Percentiles rank a stretch among this genome's conserved stretches.
Evolutionary conservation across 306 rosid genomes (phyloP).

Genomic region (Lablab purpureus): DNA sequence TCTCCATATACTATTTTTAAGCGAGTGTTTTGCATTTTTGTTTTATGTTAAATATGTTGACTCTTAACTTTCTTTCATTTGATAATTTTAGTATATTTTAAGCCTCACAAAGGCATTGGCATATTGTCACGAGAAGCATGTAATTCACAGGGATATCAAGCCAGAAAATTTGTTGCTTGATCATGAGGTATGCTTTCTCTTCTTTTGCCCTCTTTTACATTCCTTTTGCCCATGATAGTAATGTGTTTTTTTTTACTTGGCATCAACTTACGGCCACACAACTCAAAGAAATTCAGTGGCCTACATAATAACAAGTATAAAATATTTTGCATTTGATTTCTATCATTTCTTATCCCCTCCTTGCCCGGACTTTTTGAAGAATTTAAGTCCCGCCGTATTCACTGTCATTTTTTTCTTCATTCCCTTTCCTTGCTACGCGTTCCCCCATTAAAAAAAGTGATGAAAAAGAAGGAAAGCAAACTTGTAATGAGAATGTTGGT

Average conservation of each 20-base stretch:
- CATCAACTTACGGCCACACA: background rate
- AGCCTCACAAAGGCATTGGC: constrained; percentile 88
- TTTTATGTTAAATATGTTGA: background rate
- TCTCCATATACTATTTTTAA: background rate
- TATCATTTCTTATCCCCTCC: background rate
- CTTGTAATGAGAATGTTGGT: background rate
- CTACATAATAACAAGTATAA: background rate
- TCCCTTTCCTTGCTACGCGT: background rate
- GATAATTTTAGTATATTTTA: constrained; percentile 65
- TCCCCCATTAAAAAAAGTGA: background rate
- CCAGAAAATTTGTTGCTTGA: constrained; percentile 91
- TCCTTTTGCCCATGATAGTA: constrained; percentile 7
- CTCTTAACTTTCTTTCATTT: constrained; percentile 20
- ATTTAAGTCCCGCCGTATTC: background rate
- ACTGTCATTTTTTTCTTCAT: background rate
- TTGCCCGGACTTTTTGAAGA: background rate
- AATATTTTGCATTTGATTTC: constrained; percentile 18
- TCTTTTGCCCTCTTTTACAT: background rate
- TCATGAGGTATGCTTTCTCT: constrained; percentile 65
- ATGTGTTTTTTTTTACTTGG: constrained; percentile 3
- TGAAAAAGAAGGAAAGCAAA: background rate
- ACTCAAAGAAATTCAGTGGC: background rate
- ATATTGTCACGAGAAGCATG: constrained; percentile 90
- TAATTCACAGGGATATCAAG: constrained; percentile 94
- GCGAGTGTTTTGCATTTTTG: background rate